These are phyloP conservation scores for Populus tomentosa DNA, from an alignment of 441 rosid species.

Conservation along the genomic window DNA sequence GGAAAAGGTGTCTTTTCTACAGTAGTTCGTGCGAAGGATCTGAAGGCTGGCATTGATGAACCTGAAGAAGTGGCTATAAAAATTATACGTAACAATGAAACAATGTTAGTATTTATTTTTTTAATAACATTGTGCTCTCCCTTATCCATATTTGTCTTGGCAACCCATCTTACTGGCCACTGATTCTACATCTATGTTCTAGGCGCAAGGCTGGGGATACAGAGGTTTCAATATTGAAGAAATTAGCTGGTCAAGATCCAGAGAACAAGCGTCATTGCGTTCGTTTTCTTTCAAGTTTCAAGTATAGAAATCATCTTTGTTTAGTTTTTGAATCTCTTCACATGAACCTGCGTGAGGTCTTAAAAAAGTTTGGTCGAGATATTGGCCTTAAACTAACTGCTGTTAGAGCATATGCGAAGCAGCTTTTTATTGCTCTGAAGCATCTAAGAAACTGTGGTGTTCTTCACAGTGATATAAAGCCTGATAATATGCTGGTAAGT, in stretches of 20 bases:
- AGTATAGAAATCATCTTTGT: slow-evolving; percentile 96
- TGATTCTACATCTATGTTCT: slow-evolving; percentile 15
- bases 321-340: slow-evolving; percentile 99
- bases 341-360: slow-evolving; percentile 98
- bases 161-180: background rate
- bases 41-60: slow-evolving; percentile 64
- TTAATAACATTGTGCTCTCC: background rate
- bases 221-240: slow-evolving; percentile 90
- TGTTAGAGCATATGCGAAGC: slow-evolving; percentile 89
- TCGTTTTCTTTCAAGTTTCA: slow-evolving; percentile 86
- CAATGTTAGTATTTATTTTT: slow-evolving; percentile 53
- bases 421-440: slow-evolving; percentile 92
- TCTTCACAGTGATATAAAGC: slow-evolving; percentile 98
- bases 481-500: slow-evolving; percentile 98
- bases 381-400: slow-evolving; percentile 98
- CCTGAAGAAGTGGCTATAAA: slow-evolving; percentile 95
- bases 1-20: slow-evolving; percentile 98
- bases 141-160: background rate
- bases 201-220: slow-evolving; percentile 95
- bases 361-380: slow-evolving; percentile 99
- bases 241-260: slow-evolving; percentile 85
- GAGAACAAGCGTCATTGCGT: slow-evolving; percentile 95
- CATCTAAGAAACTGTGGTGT: slow-evolving; percentile 94
- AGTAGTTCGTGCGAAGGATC: slow-evolving; percentile 90
- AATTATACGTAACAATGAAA: slow-evolving; percentile 91